Evolutionary conservation across 2,329 filamentous ascomycete species (phyloP), one percentile per base, ranked within the genome.

Genomic region (Nemania abortiva): DNA sequence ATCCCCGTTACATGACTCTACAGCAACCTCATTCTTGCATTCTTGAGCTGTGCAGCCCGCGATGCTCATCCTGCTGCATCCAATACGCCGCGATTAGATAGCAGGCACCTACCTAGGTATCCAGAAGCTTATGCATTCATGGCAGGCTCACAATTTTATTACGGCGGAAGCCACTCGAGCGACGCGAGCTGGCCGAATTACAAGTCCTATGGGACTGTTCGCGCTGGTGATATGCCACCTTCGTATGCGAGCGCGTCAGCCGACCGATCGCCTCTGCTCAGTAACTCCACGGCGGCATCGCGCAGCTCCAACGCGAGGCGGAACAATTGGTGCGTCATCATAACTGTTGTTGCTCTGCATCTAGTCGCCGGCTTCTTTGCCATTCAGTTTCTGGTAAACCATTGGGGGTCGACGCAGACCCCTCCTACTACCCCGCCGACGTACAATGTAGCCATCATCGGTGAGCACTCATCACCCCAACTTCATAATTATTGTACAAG

Each of bases 371-470:
- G 27, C 11, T 31, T 31, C 50, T 54, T 31, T 24, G 27, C 13
- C 50, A 10, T 54, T 11, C 22, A 3, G 50, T 54, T 24, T 34
- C 13, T 18, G 11, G n/a, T 3, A 2, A 1, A 3, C 13, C 24
- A n/a, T 27, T 53, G 59, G 49, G 9, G 24, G 34, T 55, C 59
- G 29, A 6, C 2, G 15, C 24, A 42, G 7, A 22, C 15, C 10
- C 15, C 15, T 50, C 55, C 55, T 1, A n/a, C 7, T 18, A 49
- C 56, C 6, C 49, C 47, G 24, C 71, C 72, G 31, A 67, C 58
- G 1, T 72, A 72, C 56, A 72, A 67, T 2, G 61, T 76, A 34
- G 75, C 75, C 22, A 75, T 76, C 42, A 70, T 76, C 20, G 74
- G 75, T 76, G 71, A 50, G 72, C 3, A 42, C n/a, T 29, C 34